Conservation (phyloP, 1,284 basidiomycete species). For the Cutaneotrichosporon sp. region DNA sequence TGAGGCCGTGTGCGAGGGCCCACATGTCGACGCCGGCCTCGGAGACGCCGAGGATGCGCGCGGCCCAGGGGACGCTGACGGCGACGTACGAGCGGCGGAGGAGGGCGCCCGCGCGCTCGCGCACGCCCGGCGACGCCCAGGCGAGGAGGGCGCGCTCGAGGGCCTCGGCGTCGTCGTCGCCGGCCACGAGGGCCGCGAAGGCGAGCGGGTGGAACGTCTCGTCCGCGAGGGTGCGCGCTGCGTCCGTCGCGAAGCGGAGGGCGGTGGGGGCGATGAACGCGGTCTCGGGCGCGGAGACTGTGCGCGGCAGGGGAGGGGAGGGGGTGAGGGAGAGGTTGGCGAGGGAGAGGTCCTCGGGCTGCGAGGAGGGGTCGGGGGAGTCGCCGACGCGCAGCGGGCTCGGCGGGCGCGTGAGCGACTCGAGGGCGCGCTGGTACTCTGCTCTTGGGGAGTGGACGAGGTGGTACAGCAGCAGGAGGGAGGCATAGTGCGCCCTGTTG, state of each 20-base stretch:
- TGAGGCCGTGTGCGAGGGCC: slow-evolving; percentile 27
- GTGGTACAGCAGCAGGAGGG: slow-evolving; percentile 40
- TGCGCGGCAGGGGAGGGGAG: neutral
- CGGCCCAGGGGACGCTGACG: slow-evolving; percentile 31
- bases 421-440: slow-evolving; percentile 9
- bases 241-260: slow-evolving; percentile 14
- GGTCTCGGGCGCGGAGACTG: neutral
- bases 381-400: neutral
- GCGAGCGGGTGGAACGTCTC: slow-evolving; percentile 36
- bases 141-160: slow-evolving; percentile 36
- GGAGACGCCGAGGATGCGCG: slow-evolving; percentile 25
- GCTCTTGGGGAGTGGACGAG: slow-evolving; percentile 29
- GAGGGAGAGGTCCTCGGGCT: neutral
- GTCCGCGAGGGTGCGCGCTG: slow-evolving; percentile 25
- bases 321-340: neutral
- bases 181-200: slow-evolving; percentile 27
- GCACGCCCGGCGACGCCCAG: slow-evolving; percentile 33
- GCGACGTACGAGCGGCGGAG: slow-evolving; percentile 38
- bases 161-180: slow-evolving; percentile 3
- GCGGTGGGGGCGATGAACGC: slow-evolving; percentile 1
- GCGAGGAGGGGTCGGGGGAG: neutral
- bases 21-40: slow-evolving; percentile 24
- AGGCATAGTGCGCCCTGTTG: slow-evolving; percentile 33
- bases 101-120: slow-evolving; percentile 35
- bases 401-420: slow-evolving; percentile 10